Conservation (phyloP, 2,329 filamentous ascomycete species). For the Fusarium sp. region DNA sequence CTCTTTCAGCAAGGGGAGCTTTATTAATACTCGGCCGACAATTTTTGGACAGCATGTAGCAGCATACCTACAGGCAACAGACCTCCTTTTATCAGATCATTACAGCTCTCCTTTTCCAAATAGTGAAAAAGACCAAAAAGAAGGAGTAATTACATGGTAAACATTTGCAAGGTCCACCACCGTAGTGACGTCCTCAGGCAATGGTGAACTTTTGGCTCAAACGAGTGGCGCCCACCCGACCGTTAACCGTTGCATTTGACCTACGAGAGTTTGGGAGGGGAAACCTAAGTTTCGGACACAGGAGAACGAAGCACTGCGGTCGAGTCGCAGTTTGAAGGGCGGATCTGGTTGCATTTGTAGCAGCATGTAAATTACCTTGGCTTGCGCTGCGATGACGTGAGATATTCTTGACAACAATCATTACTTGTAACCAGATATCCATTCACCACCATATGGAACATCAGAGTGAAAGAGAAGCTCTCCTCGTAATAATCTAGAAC, state of each 20-base stretch:
- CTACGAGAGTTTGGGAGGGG: not conserved
- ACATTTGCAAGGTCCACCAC: not conserved
- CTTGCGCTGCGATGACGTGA: not conserved
- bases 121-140: too few relatives aligned
- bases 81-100: not conserved
- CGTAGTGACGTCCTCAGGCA: not conserved
- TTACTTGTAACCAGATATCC: not conserved
- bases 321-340: not conserved
- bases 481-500: conserved; percentile 2
- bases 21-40: too few relatives aligned
- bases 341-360: not conserved
- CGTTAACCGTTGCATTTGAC: conserved; percentile 9
- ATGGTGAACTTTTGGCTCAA: not conserved
- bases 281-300: not conserved
- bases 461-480: not conserved
- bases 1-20: conserved; percentile 1
- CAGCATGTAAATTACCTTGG: not conserved
- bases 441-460: not conserved
- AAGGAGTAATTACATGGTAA: not conserved
- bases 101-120: not conserved
- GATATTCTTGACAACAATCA: not conserved
- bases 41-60: not conserved
- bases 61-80: too few relatives aligned
- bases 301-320: not conserved
- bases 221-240: not conserved